These are phyloP conservation scores for Cryptosporidium canis DNA, from an alignment of 169 alveolate species.

Conservation along the genomic window DNA sequence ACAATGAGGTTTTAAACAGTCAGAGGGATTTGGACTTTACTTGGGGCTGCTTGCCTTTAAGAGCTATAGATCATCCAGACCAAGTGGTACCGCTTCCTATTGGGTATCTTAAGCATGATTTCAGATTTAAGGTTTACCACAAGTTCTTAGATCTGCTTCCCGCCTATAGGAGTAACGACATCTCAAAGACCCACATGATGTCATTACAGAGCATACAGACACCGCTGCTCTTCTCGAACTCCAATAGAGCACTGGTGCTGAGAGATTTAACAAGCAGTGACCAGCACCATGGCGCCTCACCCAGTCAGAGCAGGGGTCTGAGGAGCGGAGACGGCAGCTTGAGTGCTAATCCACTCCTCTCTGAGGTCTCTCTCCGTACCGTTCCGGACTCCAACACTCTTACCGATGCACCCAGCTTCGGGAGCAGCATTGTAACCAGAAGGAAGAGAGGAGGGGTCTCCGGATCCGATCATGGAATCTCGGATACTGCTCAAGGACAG, in stretches of 20 bases:
- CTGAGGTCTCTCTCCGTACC: too few relatives aligned
- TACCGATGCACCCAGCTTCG: too few relatives aligned
- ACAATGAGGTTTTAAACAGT: constrained; percentile 59
- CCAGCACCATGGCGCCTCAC: too few relatives aligned
- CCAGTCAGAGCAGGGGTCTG: too few relatives aligned
- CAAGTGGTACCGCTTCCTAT: constrained; percentile 88
- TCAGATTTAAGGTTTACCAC: constrained; percentile 52
- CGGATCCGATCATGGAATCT: too few relatives aligned
- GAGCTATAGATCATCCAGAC: constrained; percentile 88
- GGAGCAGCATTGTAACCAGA: too few relatives aligned
- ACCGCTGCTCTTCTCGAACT: background rate
- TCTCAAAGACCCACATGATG: constrained; percentile 11
- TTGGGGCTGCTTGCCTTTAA: constrained; percentile 90
- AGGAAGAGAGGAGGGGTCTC: too few relatives aligned
- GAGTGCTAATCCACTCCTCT: too few relatives aligned
- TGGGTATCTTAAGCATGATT: constrained; percentile 79
- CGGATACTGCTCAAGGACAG: too few relatives aligned
- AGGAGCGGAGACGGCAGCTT: too few relatives aligned
- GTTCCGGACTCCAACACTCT: too few relatives aligned
- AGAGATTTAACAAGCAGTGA: background rate
- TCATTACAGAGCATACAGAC: background rate
- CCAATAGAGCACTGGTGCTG: constrained; percentile 18
- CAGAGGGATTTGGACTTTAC: constrained; percentile 79
- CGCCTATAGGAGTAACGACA: background rate
- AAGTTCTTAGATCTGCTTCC: constrained; percentile 57